Evolutionary conservation across 768 basidiomycete species (phyloP), one percentile per base, ranked within the genome.

Genomic region (Tulasnella sp.): DNA sequence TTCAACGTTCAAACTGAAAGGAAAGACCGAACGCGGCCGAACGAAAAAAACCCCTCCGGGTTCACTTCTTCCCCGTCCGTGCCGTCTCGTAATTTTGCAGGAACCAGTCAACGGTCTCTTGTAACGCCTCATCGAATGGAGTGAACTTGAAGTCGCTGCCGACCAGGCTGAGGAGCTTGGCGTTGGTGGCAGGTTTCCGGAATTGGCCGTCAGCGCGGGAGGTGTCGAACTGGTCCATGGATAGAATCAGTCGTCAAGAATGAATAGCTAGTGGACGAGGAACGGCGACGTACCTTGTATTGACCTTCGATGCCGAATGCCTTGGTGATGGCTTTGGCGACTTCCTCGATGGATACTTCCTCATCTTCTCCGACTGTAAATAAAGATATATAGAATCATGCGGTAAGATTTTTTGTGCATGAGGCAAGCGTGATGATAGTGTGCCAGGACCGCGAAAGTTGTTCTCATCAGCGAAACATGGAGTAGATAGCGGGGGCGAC

Each of bases 261-360:
- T 74, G 57, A 40, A 15, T n/a, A 23, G 23, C 11, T 1, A 71
- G 48, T 9, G 26, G 15, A 39, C 71, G 11, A 29, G 39, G 35
- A 5, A 71, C 70, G 29, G 16, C 20, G 70, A 85, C 89, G 61
- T 81, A 93, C 93, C 55, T 86, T 84, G 82, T 94, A 95, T 74
- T 92, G 88, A 78, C 93, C 93, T 78, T 91, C 80, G 86, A 95
- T 96, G 61, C 89, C 89, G 61, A 98, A 86, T 16, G 92, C 91
- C 79, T 90, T 90, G 81, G 95, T 95, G 82, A 99, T 93, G n/a
- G 94, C 90, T 82, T 96, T 93, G 5, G 94, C 92, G 29, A 98
- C 91, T 73, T 92, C 86, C 83, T 92, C 93, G 87, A 99, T 98
- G 83, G 92, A 93, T 71, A 98, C 91, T 86, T 98, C 96, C 80